These are phyloP conservation scores for Delphinella strobiligena DNA, from an alignment of 2,329 filamentous ascomycete species.

Conservation along the genomic window DNA sequence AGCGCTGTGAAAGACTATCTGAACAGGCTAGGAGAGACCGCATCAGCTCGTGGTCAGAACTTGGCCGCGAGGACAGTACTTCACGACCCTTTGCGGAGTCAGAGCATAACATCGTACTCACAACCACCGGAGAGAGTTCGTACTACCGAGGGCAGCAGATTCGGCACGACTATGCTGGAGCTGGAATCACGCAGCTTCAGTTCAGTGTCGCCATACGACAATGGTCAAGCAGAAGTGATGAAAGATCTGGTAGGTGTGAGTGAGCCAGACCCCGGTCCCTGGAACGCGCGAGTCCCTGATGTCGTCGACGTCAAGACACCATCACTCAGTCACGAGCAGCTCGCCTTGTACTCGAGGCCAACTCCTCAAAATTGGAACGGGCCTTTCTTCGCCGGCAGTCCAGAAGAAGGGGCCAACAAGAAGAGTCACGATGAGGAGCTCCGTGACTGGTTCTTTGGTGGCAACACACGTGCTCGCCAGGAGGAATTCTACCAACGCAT, in stretches of 20 bases:
- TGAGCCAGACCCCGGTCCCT: background rate
- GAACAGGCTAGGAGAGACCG: slow-evolving; percentile 10
- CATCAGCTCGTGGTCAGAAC: slow-evolving; percentile 1
- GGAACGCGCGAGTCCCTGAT: background rate
- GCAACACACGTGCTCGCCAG: slow-evolving; percentile 20
- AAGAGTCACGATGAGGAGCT: slow-evolving; percentile 24
- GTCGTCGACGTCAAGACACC: background rate
- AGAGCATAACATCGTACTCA: background rate
- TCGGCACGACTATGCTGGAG: background rate
- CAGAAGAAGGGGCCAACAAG: slow-evolving; percentile 12
- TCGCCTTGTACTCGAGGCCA: slow-evolving; percentile 10
- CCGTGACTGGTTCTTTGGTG: slow-evolving; percentile 26
- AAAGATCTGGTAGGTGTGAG: background rate
- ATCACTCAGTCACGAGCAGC: slow-evolving; percentile 2
- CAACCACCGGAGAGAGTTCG: background rate
- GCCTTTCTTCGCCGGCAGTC: slow-evolving; percentile 23
- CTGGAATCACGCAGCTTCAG: background rate
- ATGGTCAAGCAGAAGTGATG: background rate
- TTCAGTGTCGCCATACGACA: background rate
- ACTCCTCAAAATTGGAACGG: slow-evolving; percentile 24
- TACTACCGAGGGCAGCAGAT: background rate
- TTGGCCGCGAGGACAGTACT: slow-evolving; percentile 15
- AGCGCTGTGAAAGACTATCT: slow-evolving; percentile 18
- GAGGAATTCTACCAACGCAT: slow-evolving; percentile 17
- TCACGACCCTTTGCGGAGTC: slow-evolving; percentile 18